A percentile compares a stretch with the other conserved stretches of the same genome.
Evolutionary conservation across 768 basidiomycete genomes (phyloP).

Genomic region (Pisolithus albus): DNA sequence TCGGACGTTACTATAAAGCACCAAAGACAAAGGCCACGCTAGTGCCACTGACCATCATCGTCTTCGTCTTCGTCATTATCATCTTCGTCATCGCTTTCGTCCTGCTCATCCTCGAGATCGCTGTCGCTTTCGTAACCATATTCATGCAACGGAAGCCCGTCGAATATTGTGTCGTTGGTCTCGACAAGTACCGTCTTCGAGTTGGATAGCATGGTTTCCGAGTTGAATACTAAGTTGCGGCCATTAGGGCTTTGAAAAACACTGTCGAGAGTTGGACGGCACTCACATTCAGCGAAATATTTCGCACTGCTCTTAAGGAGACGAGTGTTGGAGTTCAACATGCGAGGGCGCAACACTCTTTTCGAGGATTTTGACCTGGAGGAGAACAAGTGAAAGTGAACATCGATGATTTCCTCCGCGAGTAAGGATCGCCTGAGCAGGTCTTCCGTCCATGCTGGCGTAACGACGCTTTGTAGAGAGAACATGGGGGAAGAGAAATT

Average conservation of each 20-base stretch:
- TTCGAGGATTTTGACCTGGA: slow-evolving; percentile 10
- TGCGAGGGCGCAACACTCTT: slow-evolving; percentile 12
- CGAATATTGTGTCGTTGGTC: slow-evolving; percentile 7
- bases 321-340: slow-evolving; percentile 22
- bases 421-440: slow-evolving; percentile 21
- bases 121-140: slow-evolving; percentile 31
- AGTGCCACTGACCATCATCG: no score
- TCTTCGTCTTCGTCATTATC: not conserved
- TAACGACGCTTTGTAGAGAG: not conserved
- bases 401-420: slow-evolving; percentile 23
- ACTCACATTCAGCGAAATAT: slow-evolving; percentile 24
- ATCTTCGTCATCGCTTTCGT: not conserved
- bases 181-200: slow-evolving; percentile 11
- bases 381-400: slow-evolving; percentile 26
- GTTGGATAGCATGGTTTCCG: slow-evolving; percentile 7
- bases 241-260: not conserved
- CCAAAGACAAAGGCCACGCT: no score
- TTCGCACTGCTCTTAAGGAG: slow-evolving; percentile 21
- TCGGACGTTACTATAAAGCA: no score
- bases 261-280: not conserved
- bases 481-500: no score
- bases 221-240: slow-evolving; percentile 10
- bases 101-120: slow-evolving; percentile 26
- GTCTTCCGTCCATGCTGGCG: slow-evolving; percentile 6
- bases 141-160: slow-evolving; percentile 8